Percentiles rank a stretch among this genome's conserved stretches.
Conservation (phyloP, 2,329 filamentous ascomycete genomes). For the Clarireedia homoeocarpa region DNA sequence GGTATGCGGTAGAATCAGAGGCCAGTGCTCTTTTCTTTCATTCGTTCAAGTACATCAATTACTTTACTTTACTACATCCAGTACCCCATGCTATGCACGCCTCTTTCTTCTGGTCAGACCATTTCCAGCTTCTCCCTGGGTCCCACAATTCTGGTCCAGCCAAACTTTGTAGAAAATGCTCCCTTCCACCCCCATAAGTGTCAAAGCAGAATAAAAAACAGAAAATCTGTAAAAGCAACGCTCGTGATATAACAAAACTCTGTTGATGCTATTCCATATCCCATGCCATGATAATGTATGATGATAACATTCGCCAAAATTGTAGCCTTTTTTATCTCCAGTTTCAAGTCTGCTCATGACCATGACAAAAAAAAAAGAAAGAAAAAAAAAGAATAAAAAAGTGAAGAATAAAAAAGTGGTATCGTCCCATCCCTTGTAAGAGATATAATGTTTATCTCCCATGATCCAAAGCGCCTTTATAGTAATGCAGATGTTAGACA, state of each 20-base stretch:
- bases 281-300: not conserved
- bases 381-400: not conserved
- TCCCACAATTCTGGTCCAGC: not conserved
- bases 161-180: not conserved
- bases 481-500: conserved; percentile 3
- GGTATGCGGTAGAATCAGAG: not conserved
- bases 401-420: conserved; percentile 3
- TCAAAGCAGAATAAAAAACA: not conserved
- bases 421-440: conserved; percentile 6
- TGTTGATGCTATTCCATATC: not conserved
- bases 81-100: not conserved
- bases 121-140: not conserved
- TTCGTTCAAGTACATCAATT: not conserved
- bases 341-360: no score
- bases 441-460: conserved; percentile 7
- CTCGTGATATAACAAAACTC: not conserved
- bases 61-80: not conserved
- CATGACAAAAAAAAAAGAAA: no score
- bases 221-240: not conserved
- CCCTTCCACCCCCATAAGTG: not conserved
- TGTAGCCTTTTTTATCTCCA: not conserved
- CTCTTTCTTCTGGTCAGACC: not conserved
- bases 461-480: conserved; percentile 10
- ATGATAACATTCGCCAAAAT: not conserved
- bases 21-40: not conserved